Percentiles rank a stretch among this genome's conserved stretches.
phyloP scores from a whole-genome alignment of 148 eudicot species.

The Camellia japonica region DNA sequence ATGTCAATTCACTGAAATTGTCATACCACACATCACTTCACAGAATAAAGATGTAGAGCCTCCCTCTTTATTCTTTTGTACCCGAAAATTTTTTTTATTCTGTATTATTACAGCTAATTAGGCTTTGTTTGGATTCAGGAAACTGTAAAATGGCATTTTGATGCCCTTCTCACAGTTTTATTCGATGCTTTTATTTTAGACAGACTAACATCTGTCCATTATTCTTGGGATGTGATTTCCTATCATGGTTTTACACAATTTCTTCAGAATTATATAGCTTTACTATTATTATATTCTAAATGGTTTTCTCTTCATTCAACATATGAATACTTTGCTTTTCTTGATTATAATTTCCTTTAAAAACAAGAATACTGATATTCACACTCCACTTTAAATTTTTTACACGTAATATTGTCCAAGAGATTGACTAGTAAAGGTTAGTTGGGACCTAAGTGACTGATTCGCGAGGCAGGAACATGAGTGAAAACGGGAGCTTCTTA shows the following conservation, averaged over 20 bases:
- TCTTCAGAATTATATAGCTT: neutral
- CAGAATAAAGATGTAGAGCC: neutral
- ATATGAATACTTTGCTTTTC: neutral
- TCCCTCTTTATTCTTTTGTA: neutral
- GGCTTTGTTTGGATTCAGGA: neutral
- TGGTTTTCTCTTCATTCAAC: neutral
- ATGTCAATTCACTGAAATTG: neutral
- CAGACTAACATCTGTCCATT: neutral
- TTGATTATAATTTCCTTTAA: neutral
- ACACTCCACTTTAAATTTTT: neutral
- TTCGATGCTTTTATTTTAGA: neutral
- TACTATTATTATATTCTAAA: neutral
- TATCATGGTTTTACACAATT: neutral
- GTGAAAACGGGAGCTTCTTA: too few species aligned
- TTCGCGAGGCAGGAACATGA: too few species aligned
- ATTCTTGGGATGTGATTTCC: neutral
- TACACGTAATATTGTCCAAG: neutral
- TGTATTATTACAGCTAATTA: neutral
- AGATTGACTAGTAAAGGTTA: neutral
- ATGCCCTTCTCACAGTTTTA: neutral
- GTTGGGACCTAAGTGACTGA: neutral
- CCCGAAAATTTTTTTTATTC: neutral
- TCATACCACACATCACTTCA: neutral
- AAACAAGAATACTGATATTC: too few species aligned
- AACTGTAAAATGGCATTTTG: neutral